Percentiles rank a stretch among this genome's conserved stretches.
Evolutionary conservation across 805 yeast genomes (phyloP).

Genomic region (Spencermartinsiella europaea): DNA sequence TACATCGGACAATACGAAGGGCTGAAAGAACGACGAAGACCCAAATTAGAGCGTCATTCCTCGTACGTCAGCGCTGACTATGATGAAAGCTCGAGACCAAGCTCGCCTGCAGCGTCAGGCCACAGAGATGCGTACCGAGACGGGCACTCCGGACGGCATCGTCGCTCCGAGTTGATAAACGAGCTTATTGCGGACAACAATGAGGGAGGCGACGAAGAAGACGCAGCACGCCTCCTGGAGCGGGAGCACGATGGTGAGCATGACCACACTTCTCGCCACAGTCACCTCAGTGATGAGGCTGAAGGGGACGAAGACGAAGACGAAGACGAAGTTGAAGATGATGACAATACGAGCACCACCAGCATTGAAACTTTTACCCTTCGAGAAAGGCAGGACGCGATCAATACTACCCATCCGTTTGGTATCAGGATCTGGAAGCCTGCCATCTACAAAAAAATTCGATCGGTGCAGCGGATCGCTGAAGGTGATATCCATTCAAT

Average conservation of each 20-base stretch:
- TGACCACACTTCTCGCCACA: not conserved
- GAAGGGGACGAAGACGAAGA: constrained; percentile 20
- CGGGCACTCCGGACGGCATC: constrained; percentile 9
- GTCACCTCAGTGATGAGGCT: constrained; percentile 17
- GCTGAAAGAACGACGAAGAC: constrained; percentile 39
- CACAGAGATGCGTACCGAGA: not conserved
- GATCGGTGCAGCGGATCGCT: constrained; percentile 88
- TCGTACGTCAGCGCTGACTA: not conserved
- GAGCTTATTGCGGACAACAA: constrained; percentile 8
- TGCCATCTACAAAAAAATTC: constrained; percentile 83
- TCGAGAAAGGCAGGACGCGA: constrained; percentile 91
- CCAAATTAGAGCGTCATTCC: not conserved
- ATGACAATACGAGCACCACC: constrained; percentile 29
- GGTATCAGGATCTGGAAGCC: constrained; percentile 99
- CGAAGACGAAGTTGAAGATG: constrained; percentile 26
- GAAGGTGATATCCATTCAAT: constrained; percentile 90
- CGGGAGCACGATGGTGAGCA: constrained; percentile 7
- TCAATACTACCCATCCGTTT: constrained; percentile 94
- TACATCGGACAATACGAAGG: constrained; percentile 78
- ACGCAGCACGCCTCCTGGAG: constrained; percentile 1
- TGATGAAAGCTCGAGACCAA: not conserved
- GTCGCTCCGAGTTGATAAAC: constrained; percentile 15
- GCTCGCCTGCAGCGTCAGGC: not conserved
- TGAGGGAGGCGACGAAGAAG: constrained; percentile 7
- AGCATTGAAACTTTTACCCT: constrained; percentile 79